Conservation (phyloP, 176 grass and related monocot species). For the Metroxylon sagu region DNA sequence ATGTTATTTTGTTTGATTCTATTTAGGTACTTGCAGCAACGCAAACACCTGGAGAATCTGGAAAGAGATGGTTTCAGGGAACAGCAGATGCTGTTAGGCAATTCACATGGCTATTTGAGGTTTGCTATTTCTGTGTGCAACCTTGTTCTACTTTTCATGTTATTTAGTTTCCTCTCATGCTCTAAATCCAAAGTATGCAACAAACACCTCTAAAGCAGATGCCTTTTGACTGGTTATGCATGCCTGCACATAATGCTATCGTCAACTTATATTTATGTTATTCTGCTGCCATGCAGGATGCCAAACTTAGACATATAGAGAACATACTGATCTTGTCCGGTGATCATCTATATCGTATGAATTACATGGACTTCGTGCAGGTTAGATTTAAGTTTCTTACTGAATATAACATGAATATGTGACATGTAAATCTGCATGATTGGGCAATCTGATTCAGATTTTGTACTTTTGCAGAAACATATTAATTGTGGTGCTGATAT, state of each 20-base stretch:
- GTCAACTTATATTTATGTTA: constrained; percentile 1
- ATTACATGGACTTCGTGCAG: constrained; percentile 90
- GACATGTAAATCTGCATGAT: too few species aligned
- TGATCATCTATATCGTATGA: constrained; percentile 85
- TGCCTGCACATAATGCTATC: background rate
- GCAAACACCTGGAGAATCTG: constrained; percentile 63
- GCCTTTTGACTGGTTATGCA: too few species aligned
- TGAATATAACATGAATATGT: background rate
- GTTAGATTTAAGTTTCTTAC: constrained; percentile 12
- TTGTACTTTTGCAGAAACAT: constrained; percentile 50
- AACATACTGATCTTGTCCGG: constrained; percentile 75
- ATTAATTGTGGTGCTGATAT: constrained; percentile 64
- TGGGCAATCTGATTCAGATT: constrained; percentile 1
- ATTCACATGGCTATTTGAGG: constrained; percentile 87
- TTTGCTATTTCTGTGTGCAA: constrained; percentile 10
- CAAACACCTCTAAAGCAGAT: too few species aligned
- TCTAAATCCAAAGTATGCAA: too few species aligned
- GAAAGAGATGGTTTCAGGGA: constrained; percentile 87
- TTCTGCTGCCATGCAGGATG: constrained; percentile 41
- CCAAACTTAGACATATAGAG: constrained; percentile 59
- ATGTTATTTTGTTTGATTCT: background rate
- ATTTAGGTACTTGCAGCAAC: constrained; percentile 70
- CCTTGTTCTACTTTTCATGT: background rate
- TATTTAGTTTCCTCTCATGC: too few species aligned
- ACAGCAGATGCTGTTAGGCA: constrained; percentile 88